Evolutionary conservation across 495 filamentous ascomycete species (phyloP), one percentile per base, ranked within the genome.

Genomic region (Chaetomium cochliodes): DNA sequence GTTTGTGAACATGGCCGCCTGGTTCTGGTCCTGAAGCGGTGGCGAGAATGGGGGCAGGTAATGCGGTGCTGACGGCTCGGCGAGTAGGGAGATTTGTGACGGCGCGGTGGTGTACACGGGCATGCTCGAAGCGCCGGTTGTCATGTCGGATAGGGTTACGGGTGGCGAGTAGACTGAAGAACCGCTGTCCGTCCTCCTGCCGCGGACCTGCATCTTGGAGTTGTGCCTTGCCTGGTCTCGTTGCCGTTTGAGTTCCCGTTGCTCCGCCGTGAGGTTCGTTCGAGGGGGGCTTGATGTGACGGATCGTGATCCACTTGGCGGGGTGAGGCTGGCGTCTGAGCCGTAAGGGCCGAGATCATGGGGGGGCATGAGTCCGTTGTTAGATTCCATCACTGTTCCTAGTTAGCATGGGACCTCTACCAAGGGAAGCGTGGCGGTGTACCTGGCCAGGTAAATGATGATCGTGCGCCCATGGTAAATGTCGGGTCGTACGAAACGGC

Each of bases 231-330:
- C 78, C 57, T 80, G 80, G 60, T 82, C 80, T 49, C 75, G 72
- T 61, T 83, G 80, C 50, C 78, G 75, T 68, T 81, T 83, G 5
- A 82, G 67, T 58, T 80, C 79, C 52, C 80, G 74, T 65, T 82
- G 80, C 65, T 82, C 80, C 5, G 79, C 71, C 8, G 78, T 81
- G 50, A 83, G 72, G 13, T 71, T 72, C 18, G 73, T 73, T 58
- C 78, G 72, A 3, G 80, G 78, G 5, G 80, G 79, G 74, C 80
- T 82, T 28, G 76, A 75, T 33, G 78, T 82, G 50, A 77, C 73
- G 9, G 80, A 82, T 65, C 78, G 70, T 15, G 80, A 78, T 28
- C 66, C 73, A 58, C 74, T 78, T 16, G 78, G 79, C 30, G 78
- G 78, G 6, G 76, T 81, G 33, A 79, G 62, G 67, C 78, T 80